Evolutionary conservation across 495 filamentous ascomycete species (phyloP).

Genomic region (Recurvomyces mirabilis): DNA sequence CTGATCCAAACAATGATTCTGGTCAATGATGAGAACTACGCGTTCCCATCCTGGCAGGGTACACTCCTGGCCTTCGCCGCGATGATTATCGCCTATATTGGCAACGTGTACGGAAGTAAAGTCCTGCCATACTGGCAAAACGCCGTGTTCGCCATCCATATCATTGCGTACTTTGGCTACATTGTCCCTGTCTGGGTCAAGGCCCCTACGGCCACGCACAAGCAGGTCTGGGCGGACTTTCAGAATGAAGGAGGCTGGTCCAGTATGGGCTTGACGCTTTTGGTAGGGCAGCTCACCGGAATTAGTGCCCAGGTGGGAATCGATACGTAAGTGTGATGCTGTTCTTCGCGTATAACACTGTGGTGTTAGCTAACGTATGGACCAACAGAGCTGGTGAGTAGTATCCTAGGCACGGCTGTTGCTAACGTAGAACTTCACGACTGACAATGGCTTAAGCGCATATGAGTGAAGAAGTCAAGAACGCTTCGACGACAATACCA

Average conservation of each 20-base stretch:
- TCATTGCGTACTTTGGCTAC: not conserved
- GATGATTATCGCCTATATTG: constrained; percentile 13
- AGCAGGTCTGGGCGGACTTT: constrained; percentile 23
- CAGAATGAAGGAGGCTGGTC: constrained; percentile 20
- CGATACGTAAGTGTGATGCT: too few species aligned
- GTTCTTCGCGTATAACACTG: too few species aligned
- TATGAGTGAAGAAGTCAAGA: constrained; percentile 28
- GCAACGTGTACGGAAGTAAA: constrained; percentile 34
- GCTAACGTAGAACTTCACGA: too few species aligned
- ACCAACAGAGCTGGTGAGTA: too few species aligned
- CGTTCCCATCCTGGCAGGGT: constrained; percentile 38
- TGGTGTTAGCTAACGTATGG: too few species aligned
- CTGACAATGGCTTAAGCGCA: too few species aligned
- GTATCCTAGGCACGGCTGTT: too few species aligned
- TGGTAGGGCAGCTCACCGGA: too few species aligned
- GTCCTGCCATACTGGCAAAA: constrained; percentile 36
- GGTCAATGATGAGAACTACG: constrained; percentile 32
- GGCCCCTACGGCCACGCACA: constrained; percentile 13
- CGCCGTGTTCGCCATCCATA: constrained; percentile 23
- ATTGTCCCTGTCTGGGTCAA: constrained; percentile 9
- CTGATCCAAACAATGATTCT: constrained; percentile 34
- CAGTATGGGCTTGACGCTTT: constrained; percentile 9
- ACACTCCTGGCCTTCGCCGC: constrained; percentile 38
- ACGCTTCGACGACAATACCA: constrained; percentile 24
- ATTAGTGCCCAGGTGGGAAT: too few species aligned